Percentiles rank a stretch among this genome's conserved stretches.
Evolutionary conservation across 2,329 filamentous ascomycete genomes (phyloP).

Genomic region (Aspergillus fijiensis): DNA sequence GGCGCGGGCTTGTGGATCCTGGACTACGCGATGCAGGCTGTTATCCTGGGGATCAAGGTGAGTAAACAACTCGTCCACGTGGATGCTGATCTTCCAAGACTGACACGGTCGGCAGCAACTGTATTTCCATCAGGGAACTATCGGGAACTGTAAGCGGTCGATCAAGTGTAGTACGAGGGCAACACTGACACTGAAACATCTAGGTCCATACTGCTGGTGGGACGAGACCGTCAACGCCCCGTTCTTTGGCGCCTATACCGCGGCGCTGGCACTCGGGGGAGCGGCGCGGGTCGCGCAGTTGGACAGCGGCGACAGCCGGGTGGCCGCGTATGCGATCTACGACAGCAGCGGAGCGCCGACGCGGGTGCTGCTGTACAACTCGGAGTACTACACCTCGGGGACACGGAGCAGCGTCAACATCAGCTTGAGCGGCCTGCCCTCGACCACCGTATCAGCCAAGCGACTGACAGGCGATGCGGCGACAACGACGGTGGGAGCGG

Average conservation of each 20-base stretch:
- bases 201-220: constrained; percentile 51
- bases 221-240: constrained; percentile 51
- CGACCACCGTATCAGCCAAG: constrained; percentile 41
- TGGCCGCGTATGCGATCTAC: constrained; percentile 52
- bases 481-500: constrained; percentile 46
- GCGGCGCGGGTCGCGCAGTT: constrained; percentile 48
- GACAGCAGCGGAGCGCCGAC: constrained; percentile 35
- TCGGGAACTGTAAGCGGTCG: constrained; percentile 49
- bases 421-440: constrained; percentile 44
- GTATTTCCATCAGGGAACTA: constrained; percentile 54
- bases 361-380: constrained; percentile 41
- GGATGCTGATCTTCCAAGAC: neutral
- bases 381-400: constrained; percentile 33
- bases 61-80: too few relatives aligned
- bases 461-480: constrained; percentile 49
- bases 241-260: constrained; percentile 54
- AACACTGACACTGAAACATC: neutral
- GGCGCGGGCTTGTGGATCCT: constrained; percentile 55
- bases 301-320: constrained; percentile 45
- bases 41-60: constrained; percentile 32
- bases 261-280: constrained; percentile 47
- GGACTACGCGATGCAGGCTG: constrained; percentile 44
- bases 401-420: constrained; percentile 38
- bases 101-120: constrained; percentile 19
- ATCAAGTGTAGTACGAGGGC: neutral